Evolutionary conservation across 1,139 yeast genomes (phyloP).

Genomic region (Torulaspora globosa): DNA sequence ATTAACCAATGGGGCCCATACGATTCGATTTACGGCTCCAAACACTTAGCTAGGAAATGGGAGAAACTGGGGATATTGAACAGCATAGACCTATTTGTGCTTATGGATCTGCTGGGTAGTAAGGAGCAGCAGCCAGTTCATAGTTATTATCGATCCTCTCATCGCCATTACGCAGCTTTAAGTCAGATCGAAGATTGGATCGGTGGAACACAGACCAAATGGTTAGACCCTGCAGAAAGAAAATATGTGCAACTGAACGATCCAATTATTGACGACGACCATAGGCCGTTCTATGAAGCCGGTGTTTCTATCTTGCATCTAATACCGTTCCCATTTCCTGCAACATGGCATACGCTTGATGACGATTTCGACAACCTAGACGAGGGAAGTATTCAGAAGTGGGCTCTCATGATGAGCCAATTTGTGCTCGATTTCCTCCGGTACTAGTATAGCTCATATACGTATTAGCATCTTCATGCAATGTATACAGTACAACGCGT

Average conservation of each 20-base stretch:
- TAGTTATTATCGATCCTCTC: slow-evolving; percentile 46
- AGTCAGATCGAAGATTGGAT: slow-evolving; percentile 32
- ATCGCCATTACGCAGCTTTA: slow-evolving; percentile 40
- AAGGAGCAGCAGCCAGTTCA: slow-evolving; percentile 35
- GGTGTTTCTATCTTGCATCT: slow-evolving; percentile 50
- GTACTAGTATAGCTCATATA: not conserved
- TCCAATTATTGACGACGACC: slow-evolving; percentile 49
- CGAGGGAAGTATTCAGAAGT: slow-evolving; percentile 27
- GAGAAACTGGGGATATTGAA: slow-evolving; percentile 23
- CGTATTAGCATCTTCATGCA: not conserved
- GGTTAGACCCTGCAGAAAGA: slow-evolving; percentile 22
- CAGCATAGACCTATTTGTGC: slow-evolving; percentile 42
- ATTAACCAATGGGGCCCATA: slow-evolving; percentile 45
- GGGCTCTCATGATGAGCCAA: slow-evolving; percentile 32
- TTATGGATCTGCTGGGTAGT: slow-evolving; percentile 50
- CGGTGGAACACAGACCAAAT: not conserved
- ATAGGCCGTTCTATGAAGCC: slow-evolving; percentile 45
- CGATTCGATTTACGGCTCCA: slow-evolving; percentile 55
- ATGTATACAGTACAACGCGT: too few species aligned
- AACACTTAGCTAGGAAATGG: slow-evolving; percentile 46
- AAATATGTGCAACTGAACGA: slow-evolving; percentile 24
- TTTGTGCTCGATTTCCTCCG: slow-evolving; percentile 15
- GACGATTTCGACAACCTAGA: slow-evolving; percentile 37
- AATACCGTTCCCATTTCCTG: slow-evolving; percentile 49
- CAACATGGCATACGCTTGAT: slow-evolving; percentile 47